These are phyloP conservation scores for Solanum clarkiae DNA, from an alignment of 257 asterid genomes.

Conservation along the genomic window DNA sequence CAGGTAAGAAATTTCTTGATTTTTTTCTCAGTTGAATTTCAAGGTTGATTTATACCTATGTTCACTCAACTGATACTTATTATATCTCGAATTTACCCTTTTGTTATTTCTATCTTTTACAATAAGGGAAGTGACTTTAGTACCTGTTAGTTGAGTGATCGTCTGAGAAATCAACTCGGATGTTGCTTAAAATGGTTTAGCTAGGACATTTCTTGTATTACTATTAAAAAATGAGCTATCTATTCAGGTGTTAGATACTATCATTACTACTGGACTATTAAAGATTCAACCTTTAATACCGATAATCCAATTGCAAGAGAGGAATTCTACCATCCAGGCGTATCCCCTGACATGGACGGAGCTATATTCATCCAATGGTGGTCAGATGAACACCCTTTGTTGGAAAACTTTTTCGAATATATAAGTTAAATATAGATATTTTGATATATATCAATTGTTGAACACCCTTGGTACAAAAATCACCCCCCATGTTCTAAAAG, in stretches of 20 bases:
- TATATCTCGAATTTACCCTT: not conserved
- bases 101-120: not conserved
- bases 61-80: not conserved
- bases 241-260: not conserved
- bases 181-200: not conserved
- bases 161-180: no score
- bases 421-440: no score
- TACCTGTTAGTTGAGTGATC: not conserved
- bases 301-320: not conserved
- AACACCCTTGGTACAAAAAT: no score
- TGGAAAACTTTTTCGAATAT: no score
- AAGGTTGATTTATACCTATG: no score
- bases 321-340: not conserved
- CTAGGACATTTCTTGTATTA: not conserved
- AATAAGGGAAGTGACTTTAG: not conserved
- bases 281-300: not conserved
- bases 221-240: not conserved
- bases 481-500: no score
- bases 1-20: conserved; percentile 27
- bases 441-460: no score
- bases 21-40: not conserved
- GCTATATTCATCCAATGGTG: no score
- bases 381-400: no score
- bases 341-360: not conserved
- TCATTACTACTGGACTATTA: not conserved